Conservation (phyloP, 495 filamentous ascomycete genomes). For the Podospora pseudopauciseta region DNA sequence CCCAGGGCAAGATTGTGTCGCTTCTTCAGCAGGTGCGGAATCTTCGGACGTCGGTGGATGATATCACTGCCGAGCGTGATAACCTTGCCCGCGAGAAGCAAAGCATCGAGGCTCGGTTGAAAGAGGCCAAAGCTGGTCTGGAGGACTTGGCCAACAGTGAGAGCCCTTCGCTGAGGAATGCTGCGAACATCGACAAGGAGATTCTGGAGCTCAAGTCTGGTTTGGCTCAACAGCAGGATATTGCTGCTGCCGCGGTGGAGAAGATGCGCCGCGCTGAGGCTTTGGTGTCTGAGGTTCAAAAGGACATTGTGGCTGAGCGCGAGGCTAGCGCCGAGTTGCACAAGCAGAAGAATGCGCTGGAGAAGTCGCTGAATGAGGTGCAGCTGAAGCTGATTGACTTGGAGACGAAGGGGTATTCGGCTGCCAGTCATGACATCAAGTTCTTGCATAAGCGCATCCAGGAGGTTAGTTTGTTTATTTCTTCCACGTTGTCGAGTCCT, state of each 20-base stretch:
- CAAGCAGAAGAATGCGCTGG: conserved; percentile 86
- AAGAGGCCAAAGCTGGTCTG: conserved; percentile 85
- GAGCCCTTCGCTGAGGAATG: conserved; percentile 86
- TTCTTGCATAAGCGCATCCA: conserved; percentile 94
- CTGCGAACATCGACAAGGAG: conserved; percentile 84
- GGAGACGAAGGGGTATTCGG: conserved; percentile 95
- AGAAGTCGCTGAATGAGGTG: conserved; percentile 87
- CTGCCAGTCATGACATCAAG: conserved; percentile 87
- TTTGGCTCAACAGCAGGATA: conserved; percentile 90
- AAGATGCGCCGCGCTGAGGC: conserved; percentile 98
- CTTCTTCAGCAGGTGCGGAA: conserved; percentile 88
- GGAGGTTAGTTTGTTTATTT: conserved; percentile 61
- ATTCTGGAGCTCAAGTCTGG: conserved; percentile 85
- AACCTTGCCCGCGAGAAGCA: conserved; percentile 84
- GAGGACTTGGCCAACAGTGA: conserved; percentile 86
- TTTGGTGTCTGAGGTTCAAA: conserved; percentile 82
- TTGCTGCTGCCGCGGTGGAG: conserved; percentile 85
- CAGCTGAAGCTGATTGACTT: conserved; percentile 87
- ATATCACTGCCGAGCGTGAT: conserved; percentile 81
- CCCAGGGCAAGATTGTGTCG: conserved; percentile 84
- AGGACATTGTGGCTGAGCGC: conserved; percentile 87
- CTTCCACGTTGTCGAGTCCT: neutral
- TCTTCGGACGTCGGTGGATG: conserved; percentile 79
- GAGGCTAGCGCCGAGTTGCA: conserved; percentile 79
- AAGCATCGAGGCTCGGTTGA: conserved; percentile 77